Evolutionary conservation across 805 yeast species (phyloP), one percentile per base, ranked within the genome.

Genomic region (Maudiozyma pseudohumilis): DNA sequence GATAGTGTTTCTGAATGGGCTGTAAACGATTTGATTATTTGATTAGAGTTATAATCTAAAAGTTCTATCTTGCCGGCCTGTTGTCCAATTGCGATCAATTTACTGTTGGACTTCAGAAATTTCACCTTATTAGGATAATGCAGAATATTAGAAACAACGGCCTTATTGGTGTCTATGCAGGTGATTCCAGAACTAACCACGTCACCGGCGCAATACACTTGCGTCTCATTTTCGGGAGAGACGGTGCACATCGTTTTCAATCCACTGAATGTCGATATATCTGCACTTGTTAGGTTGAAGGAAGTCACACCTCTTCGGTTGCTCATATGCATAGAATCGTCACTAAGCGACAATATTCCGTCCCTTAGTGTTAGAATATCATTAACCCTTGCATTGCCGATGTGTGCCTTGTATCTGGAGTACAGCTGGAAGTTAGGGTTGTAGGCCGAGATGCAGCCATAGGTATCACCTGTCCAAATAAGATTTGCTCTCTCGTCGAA

Each of bases 381-480:
- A 16, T 60, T 53, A 1, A 80, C 72, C 0, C 76, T 64, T 0
- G 64, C 50, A 3, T 59, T 51, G 36, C 59, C 56, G 19, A 60
- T 50, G 36, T 76, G 81, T 0, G 75, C 80, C 16, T 62, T 56
- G 40, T 73, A 74, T 23, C 81, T 62, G 4, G 80, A 70, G 50
- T 81, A 83, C 3, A 78, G 69, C 5, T 64, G 61, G 34, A 78
- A 58, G 9, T 65, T 61, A 9, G 69, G 65, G 10, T 73, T 77
- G 35, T 55, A 67, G 2, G 70, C 63, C 4, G 65, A 58, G 0
- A 69, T 50, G 31, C 66, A 58, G 4, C 88, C 83, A 27, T 64
- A 68, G 1, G 64, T 47, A 25, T 84, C 92, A 13, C 94, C 95
- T 1, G 79, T 68, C 97, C 97, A 89, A 2, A 88, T 54, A 32